Evolutionary conservation across 2,329 filamentous ascomycete species (phyloP), one percentile per base, ranked within the genome.

Genomic region (Alternaria sp.): DNA sequence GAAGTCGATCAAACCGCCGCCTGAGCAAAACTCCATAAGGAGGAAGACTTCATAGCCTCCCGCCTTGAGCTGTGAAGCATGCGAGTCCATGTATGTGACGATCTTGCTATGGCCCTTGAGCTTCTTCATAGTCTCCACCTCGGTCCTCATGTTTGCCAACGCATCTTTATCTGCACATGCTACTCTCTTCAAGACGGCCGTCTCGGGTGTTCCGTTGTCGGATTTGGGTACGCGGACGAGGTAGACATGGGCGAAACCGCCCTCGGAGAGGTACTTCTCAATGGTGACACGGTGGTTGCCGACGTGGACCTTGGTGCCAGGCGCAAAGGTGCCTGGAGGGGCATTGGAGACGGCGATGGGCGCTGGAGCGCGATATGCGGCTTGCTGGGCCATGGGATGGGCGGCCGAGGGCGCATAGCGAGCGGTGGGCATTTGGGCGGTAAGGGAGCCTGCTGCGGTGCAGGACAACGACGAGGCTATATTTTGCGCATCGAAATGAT

Each of bases 101-200:
- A 99, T 98, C 71, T 95, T 90, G 63, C 89, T 88, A 84, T 98
- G 95, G 56, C 95, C 95, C 83, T 97, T 97, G 71, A 99, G 85
- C 80, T 95, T 93, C 88, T 99, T 99, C 95, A 99, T 99, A 13
- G 95, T 99, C 82, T 99, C 95, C 69, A 99, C 95, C 83, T 99
- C 95, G 67, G 89, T 98, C 78, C 95, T 89, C 95, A 99, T 98
- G 78, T 91, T 93, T 63, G 92, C 91, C 80, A 99, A 83, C 58
- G 94, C 88, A 65, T 96, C 91, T 84, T 96, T 97, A 80, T 99
- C 95, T 31, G 95, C 93, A 51, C 98, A 95, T 34, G 95, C 95
- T 58, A 99, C 95, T 74, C 95, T 86, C 84, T 99, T 97, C 73
- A 97, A 83, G 48, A 97, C 93, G 11, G 92, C 93, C 70, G 88